phyloP scores from a whole-genome alignment of 176 grass and related monocot species.

The Musa beccarii region DNA sequence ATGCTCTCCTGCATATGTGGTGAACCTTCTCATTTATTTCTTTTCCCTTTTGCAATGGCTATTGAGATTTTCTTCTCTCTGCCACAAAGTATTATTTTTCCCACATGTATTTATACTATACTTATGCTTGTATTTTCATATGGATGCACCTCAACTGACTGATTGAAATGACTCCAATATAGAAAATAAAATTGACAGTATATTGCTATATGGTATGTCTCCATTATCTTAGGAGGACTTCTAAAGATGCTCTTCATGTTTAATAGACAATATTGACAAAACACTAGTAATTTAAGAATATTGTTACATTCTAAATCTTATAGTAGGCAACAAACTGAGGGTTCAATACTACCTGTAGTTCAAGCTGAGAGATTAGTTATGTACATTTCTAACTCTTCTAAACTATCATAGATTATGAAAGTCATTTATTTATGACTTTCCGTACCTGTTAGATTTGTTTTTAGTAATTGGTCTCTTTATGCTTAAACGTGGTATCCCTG shows the following conservation, averaged over 20 bases:
- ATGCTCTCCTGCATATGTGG: not conserved
- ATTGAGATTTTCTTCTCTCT: not conserved
- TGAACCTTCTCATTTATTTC: not conserved
- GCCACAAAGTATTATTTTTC: not conserved
- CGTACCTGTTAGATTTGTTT: too few relatives aligned
- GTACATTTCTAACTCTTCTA: not conserved
- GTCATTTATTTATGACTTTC: not conserved
- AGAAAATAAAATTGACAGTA: not conserved
- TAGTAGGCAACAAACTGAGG: not conserved
- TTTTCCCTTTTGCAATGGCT: conserved; percentile 13
- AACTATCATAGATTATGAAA: not conserved
- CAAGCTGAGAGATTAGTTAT: not conserved
- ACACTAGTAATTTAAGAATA: not conserved
- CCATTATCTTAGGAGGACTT: not conserved
- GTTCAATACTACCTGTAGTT: not conserved
- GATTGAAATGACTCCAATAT: not conserved
- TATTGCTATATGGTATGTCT: not conserved
- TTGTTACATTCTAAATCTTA: not conserved
- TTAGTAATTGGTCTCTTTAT: not conserved
- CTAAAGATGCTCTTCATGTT: not conserved
- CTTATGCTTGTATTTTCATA: not conserved
- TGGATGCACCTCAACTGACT: not conserved
- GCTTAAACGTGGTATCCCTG: not conserved
- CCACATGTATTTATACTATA: not conserved
- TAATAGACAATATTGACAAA: not conserved